Base-by-base conservation (phyloP, 306 rosid species). In the Prunus kanzakura region DNA sequence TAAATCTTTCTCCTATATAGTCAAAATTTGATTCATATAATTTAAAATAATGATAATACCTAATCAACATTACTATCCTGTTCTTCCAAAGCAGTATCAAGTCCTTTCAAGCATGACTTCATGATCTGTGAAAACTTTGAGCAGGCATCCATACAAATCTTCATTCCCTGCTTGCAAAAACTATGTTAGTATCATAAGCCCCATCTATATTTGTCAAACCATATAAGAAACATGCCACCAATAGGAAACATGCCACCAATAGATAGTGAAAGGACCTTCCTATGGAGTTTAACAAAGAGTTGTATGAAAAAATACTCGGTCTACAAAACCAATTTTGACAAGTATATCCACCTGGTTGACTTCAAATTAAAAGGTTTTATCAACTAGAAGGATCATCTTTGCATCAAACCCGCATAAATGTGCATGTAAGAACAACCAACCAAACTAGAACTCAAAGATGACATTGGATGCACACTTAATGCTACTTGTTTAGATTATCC, bases 131-230 rank as follows among this genome's bases (percentile, higher is more conserved):
- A 91, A 73, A 94, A 97, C 87, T 94, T 88, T 54, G 88, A 87
- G 57, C 96, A 94, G 64, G 98, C 96, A 82, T 94, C 98, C 65
- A 91, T 78, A 77, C 97, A 94, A 11, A 94, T 86, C 83, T 90
- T 93, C 96, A 94, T 90, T 55, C 93, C 97, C 98, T 94, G 88
- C 67, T 75, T n/a, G 64, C 46, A 71, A n/a, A 68, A 18, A 73
- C 8, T 20, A 73, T 45, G 58, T 73, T 45, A 73, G 45, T 22
- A 14, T 11, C 7, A 14, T 15, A 38, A 38, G 23, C 67, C 22
- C 0, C 55, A 3, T 25, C 46, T n/a, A 56, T 14, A 11, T 15
- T 71, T 20, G 51, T 57, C 54, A 38, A 72, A 38, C 25, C 8
- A 23, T 12, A 43, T 4, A 7, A 32, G 25, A 72, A 20, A 35